These are phyloP conservation scores for Volvariella surrecta DNA, from an alignment of 1,284 basidiomycete species.

Conservation along the genomic window DNA sequence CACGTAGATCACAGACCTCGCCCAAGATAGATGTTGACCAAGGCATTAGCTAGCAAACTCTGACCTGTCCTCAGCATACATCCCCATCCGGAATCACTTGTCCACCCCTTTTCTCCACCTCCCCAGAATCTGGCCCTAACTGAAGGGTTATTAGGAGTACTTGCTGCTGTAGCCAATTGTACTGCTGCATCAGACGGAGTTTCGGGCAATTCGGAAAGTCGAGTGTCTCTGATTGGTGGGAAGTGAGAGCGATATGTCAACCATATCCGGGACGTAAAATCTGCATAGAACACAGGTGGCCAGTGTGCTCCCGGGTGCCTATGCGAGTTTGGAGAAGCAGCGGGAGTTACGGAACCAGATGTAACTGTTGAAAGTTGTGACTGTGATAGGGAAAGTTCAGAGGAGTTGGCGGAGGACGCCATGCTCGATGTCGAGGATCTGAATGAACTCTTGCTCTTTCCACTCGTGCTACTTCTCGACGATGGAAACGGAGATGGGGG, in stretches of 20 bases:
- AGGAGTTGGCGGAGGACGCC: neutral
- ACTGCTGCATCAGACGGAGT: neutral
- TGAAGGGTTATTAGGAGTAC: constrained; percentile 19
- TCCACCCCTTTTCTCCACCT: constrained; percentile 69
- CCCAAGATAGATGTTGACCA: constrained; percentile 79
- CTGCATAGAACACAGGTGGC: constrained; percentile 81
- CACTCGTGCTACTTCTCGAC: neutral
- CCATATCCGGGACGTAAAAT: constrained; percentile 86
- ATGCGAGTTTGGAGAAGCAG: constrained; percentile 11
- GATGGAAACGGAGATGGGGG: constrained; percentile 16
- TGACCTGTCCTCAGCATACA: constrained; percentile 97
- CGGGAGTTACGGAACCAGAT: neutral
- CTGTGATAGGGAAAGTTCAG: neutral
- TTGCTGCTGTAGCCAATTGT: constrained; percentile 5
- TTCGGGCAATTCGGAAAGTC: constrained; percentile 39
- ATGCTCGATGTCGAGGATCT: neutral
- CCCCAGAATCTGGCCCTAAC: constrained; percentile 21
- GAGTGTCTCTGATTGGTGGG: constrained; percentile 68
- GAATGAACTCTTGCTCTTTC: neutral
- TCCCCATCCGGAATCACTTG: constrained; percentile 95
- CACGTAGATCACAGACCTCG: constrained; percentile 50
- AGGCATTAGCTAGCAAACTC: constrained; percentile 83
- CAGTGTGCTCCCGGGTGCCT: constrained; percentile 42
- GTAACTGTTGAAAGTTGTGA: neutral
- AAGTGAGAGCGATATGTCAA: constrained; percentile 91